Evolutionary conservation across 805 yeast species (phyloP).

Genomic region (Kuraishia piskuri): DNA sequence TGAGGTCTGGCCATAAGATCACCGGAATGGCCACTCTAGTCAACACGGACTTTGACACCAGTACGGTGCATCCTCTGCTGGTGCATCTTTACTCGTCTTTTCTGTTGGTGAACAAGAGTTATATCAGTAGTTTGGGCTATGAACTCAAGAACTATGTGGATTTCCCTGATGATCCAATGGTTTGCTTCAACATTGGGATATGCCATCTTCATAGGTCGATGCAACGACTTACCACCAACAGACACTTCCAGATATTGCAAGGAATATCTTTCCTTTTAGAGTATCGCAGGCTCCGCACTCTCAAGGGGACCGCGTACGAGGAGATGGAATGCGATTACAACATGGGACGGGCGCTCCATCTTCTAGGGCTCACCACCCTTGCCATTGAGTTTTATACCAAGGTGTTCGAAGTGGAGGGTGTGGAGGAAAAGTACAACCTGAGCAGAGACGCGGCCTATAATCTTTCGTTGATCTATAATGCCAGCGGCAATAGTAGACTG

Average conservation of each 20-base stretch:
- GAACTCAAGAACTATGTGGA: conserved; percentile 60
- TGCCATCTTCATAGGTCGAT: conserved; percentile 84
- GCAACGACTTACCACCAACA: conserved; percentile 79
- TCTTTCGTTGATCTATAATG: conserved; percentile 62
- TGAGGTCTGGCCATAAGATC: conserved; percentile 43
- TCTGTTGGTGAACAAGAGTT: conserved; percentile 74
- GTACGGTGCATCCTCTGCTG: conserved; percentile 54
- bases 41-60: conserved; percentile 36
- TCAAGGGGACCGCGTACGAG: conserved; percentile 32
- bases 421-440: conserved; percentile 44
- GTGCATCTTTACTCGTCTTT: conserved; percentile 69
- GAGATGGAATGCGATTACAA: conserved; percentile 76
- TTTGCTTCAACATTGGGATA: conserved; percentile 66
- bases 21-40: conserved; percentile 75
- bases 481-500: conserved; percentile 60
- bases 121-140: conserved; percentile 75
- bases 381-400: conserved; percentile 70
- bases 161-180: conserved; percentile 68
- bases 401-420: conserved; percentile 40
- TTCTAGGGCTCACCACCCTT: conserved; percentile 64
- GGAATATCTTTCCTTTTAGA: conserved; percentile 74
- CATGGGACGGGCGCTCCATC: conserved; percentile 76
- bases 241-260: conserved; percentile 83
- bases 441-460: conserved; percentile 83
- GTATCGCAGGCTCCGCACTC: conserved; percentile 48